A percentile compares a stretch with the other conserved stretches of the same genome.
phyloP scores from a whole-genome alignment of 1,139 yeast genomes.

The Pneumocystis jirovecii region DNA sequence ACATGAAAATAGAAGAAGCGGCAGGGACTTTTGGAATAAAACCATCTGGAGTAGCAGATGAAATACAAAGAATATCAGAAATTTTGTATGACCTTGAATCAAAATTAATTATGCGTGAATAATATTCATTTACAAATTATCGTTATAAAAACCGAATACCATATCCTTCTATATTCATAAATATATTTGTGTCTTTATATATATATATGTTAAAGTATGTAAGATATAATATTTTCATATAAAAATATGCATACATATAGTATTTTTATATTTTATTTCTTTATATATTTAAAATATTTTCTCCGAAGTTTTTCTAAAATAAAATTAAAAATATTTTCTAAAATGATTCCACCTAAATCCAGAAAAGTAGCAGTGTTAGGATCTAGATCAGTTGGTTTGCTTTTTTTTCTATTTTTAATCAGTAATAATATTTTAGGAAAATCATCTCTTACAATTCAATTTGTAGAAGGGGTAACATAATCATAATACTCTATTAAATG shows the following conservation, averaged over 20 bases:
- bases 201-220: neutral
- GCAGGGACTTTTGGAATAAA: neutral
- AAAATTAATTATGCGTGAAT: neutral
- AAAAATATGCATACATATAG: neutral
- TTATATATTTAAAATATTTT: too few relatives aligned
- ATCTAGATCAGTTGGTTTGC: slow-evolving; percentile 62
- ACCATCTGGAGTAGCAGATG: neutral
- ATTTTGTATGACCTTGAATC: neutral
- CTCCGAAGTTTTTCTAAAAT: neutral
- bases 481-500: neutral
- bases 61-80: neutral
- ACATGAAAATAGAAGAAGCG: neutral
- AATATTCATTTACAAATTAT: neutral
- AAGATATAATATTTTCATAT: neutral
- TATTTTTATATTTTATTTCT: neutral
- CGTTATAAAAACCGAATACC: neutral
- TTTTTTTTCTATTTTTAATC: neutral
- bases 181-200: neutral
- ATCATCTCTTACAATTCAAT: slow-evolving; percentile 72
- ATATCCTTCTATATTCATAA: neutral
- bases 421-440: slow-evolving; percentile 31
- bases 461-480: slow-evolving; percentile 40
- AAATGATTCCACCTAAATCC: slow-evolving; percentile 27
- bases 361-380: slow-evolving; percentile 83
- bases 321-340: neutral